A percentile compares a stretch with the other conserved stretches of the same genome.
Evolutionary conservation across 805 yeast genomes (phyloP).

Genomic region (Millerozyma miso): DNA sequence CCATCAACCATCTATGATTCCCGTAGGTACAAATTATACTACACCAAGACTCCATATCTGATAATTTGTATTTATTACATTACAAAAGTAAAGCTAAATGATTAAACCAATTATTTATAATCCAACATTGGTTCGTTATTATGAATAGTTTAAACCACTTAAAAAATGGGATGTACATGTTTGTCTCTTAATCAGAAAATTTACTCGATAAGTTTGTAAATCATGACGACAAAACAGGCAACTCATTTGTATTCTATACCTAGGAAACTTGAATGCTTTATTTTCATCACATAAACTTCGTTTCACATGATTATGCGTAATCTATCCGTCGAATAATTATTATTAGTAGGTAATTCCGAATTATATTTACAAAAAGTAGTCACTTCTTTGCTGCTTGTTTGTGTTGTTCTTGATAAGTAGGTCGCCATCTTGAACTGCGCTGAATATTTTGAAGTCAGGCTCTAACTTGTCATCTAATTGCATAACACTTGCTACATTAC

Average conservation of each 20-base stretch:
- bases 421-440: slow-evolving; percentile 89
- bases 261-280: background rate
- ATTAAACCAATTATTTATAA: background rate
- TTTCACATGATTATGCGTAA: background rate
- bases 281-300: background rate
- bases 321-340: background rate
- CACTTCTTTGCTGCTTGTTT: slow-evolving; percentile 41
- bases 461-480: slow-evolving; percentile 81
- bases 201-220: too few relatives aligned
- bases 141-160: background rate
- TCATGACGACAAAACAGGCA: background rate
- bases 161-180: background rate
- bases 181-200: too few relatives aligned
- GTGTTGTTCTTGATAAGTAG: slow-evolving; percentile 35
- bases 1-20: too few relatives aligned
- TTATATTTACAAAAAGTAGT: slow-evolving; percentile 33
- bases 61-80: background rate
- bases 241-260: background rate
- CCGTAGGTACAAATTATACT: too few relatives aligned
- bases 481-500: slow-evolving; percentile 98
- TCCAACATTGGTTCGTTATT: background rate
- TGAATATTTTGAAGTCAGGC: slow-evolving; percentile 89
- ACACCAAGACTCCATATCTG: too few relatives aligned
- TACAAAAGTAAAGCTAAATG: background rate
- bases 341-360: background rate